Base-by-base conservation (phyloP, 176 grass and related monocot genomes). In the Carex scoparia region DNA sequence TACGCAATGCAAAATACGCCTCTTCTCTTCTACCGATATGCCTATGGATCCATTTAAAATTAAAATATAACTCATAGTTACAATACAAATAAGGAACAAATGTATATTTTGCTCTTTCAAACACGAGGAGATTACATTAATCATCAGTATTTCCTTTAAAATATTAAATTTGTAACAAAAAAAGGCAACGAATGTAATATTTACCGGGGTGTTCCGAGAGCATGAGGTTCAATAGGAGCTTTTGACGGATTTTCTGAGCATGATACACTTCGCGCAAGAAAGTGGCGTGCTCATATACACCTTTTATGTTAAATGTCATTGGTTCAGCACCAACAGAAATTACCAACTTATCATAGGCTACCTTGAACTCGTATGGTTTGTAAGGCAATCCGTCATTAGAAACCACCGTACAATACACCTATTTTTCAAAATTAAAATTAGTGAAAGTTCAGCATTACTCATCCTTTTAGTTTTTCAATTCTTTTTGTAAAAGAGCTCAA, bases 281-380 rank as follows among this genome's bases (percentile, higher is more conserved):
- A 51, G 91, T 89, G 15, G 95, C 95, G 53, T 98, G 79, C 32
- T 98, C 91, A 69, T 83, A 57, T n/a, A 98, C 93, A n/a, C 95
- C 95, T 85, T 87, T 93, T 71, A 95, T 92, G 44, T 90, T 93
- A 72, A 98, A 98, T 42, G 95, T 98, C 49, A 92, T 87, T 11
- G 95, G 95, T 51, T 94, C 86, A 16, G 95, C 88, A 64, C 93
- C 95, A 79, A 90, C 92, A 19, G 91, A 91, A 71, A 98, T 98
- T n/a, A 95, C 91, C 33, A 98, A 87, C 89, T 98, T 98, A 87
- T 98, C 95, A 64, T 98, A 98, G 54, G 91, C 83, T 16, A 95
- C 88, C 85, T 88, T 98, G 80, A 98, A 95, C 65, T 44, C 49
- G 80, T 98, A 94, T 0, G 95, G 91, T 18, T 90, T 49, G 18